These are phyloP conservation scores for Pichia sp. DNA, from an alignment of 1,139 yeast genomes.

Conservation along the genomic window DNA sequence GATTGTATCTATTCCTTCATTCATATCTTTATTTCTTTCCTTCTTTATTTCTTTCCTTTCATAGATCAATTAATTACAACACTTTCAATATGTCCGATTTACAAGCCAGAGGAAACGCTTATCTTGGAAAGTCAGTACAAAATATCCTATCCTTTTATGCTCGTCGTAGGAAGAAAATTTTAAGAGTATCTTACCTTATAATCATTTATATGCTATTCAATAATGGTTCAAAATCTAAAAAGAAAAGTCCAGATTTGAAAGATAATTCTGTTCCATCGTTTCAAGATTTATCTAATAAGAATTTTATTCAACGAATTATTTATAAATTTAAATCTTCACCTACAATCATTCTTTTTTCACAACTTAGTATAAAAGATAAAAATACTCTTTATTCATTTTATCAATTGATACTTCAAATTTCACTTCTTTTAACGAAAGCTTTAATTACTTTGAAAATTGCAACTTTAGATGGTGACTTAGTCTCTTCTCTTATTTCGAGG, in stretches of 20 bases:
- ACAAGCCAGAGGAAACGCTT: constrained; percentile 11
- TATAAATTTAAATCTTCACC: constrained; percentile 16
- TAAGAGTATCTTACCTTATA: constrained; percentile 44
- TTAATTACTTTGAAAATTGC: constrained; percentile 78
- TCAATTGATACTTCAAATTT: constrained; percentile 39
- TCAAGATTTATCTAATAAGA: not conserved
- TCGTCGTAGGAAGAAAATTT: constrained; percentile 30
- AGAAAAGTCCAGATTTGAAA: not conserved
- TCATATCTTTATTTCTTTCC: too few relatives aligned
- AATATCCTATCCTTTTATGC: constrained; percentile 20
- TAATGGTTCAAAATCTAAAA: constrained; percentile 19
- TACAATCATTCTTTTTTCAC: constrained; percentile 17
- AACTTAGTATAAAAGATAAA: constrained; percentile 15
- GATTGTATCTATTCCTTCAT: too few relatives aligned
- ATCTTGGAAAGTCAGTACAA: constrained; percentile 9
- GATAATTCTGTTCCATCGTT: too few relatives aligned
- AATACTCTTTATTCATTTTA: constrained; percentile 26
- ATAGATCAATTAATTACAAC: not conserved
- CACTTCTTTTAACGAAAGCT: constrained; percentile 62
- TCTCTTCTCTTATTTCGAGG: constrained; percentile 74
- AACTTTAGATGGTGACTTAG: constrained; percentile 77
- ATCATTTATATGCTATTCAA: constrained; percentile 27
- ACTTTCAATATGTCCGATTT: not conserved
- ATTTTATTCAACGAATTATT: not conserved
- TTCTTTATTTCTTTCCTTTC: too few relatives aligned